These are phyloP conservation scores for Circinella umbellata DNA, from an alignment of 371 early-diverging fungal species.

Conservation along the genomic window DNA sequence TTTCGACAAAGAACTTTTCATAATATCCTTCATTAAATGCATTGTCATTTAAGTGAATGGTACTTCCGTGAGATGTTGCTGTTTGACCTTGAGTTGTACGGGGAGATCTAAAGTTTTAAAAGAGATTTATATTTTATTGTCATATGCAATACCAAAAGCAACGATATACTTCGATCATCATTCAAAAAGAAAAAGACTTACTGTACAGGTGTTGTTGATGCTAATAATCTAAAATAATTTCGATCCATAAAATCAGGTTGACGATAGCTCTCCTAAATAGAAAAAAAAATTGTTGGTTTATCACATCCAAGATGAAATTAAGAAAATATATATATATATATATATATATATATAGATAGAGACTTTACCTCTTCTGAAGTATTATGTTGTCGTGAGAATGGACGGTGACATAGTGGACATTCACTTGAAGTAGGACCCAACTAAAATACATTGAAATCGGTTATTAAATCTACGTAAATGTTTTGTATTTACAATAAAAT, in stretches of 20 bases:
- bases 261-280: background rate
- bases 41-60: conserved; percentile 40
- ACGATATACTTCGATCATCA: no score
- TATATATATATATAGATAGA: no score
- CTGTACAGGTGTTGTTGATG: conserved; percentile 44
- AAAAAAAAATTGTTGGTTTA: no score
- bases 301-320: background rate
- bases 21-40: conserved; percentile 94
- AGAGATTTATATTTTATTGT: background rate
- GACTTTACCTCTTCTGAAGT: conserved; percentile 23
- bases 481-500: background rate
- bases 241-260: conserved; percentile 61
- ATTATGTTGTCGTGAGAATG: conserved; percentile 19
- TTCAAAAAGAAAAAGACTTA: conserved; percentile 23
- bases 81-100: conserved; percentile 16
- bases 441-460: background rate
- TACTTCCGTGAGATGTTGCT: conserved; percentile 5
- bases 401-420: conserved; percentile 49
- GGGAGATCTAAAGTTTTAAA: background rate
- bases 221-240: conserved; percentile 69
- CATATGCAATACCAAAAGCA: no score
- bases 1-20: conserved; percentile 90
- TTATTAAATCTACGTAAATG: background rate
- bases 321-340: background rate
- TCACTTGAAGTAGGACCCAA: conserved; percentile 12